A percentile compares a stretch with the other conserved stretches of the same genome.
Evolutionary conservation across 2,329 filamentous ascomycete species (phyloP).

Genomic region (Orbilia quercus): DNA sequence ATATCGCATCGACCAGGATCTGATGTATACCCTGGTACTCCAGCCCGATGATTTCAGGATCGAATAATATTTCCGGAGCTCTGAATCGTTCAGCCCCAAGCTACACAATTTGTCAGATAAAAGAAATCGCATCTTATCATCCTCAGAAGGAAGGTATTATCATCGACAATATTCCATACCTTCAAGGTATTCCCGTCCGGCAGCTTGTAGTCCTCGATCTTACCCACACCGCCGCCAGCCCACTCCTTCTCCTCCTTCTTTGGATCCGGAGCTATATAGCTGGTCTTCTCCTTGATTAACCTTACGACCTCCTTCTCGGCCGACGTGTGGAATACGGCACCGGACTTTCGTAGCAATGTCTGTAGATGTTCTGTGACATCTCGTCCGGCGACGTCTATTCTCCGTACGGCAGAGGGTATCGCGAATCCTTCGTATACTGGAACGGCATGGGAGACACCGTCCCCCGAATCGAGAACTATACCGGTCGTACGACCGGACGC

Average conservation of each 20-base stretch:
- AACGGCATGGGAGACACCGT: constrained; percentile 96
- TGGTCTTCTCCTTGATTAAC: constrained; percentile 93
- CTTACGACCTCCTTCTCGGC: constrained; percentile 99
- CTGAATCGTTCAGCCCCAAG: constrained; percentile 94
- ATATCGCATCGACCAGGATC: constrained; percentile 96
- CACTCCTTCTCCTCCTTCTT: constrained; percentile 97
- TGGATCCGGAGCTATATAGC: constrained; percentile 90
- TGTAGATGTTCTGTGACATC: constrained; percentile 98
- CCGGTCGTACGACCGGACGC: constrained; percentile 95
- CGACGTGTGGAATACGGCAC: constrained; percentile 95
- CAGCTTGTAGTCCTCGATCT: constrained; percentile 85
- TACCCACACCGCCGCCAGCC: constrained; percentile 79
- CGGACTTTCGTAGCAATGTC: constrained; percentile 86
- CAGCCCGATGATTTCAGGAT: constrained; percentile 94
- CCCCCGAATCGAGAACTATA: constrained; percentile 92
- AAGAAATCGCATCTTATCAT: constrained; percentile 4
- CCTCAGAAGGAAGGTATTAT: background rate
- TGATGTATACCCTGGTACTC: constrained; percentile 98
- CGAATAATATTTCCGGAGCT: constrained; percentile 96
- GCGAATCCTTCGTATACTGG: constrained; percentile 98
- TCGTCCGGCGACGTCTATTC: constrained; percentile 94
- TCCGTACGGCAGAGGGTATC: constrained; percentile 91
- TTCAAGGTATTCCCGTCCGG: constrained; percentile 95
- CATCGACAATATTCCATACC: constrained; percentile 66
- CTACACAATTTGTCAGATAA: constrained; percentile 65